Evolutionary conservation across 306 rosid genomes (phyloP).

Genomic region (apple (Malus domestica)): DNA sequence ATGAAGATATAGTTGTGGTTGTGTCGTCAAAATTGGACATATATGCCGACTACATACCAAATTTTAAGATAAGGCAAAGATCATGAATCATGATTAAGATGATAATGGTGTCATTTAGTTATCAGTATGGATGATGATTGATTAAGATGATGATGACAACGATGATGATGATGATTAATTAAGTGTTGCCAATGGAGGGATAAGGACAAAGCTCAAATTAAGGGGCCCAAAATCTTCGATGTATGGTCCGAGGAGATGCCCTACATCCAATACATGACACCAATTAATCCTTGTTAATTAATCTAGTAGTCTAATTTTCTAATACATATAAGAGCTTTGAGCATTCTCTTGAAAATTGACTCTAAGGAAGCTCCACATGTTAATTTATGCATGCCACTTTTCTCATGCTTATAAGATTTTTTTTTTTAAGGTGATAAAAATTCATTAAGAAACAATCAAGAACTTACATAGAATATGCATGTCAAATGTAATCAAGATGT

Average conservation of each 20-base stretch:
- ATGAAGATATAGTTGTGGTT: neutral
- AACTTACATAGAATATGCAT: no score
- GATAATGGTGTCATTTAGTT: slow-evolving; percentile 1
- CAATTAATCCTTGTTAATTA: neutral
- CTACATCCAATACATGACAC: neutral
- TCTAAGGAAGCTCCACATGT: neutral
- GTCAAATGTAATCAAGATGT: no score
- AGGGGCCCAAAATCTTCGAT: neutral
- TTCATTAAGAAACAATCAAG: no score
- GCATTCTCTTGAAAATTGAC: neutral
- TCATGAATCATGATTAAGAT: neutral
- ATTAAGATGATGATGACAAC: neutral
- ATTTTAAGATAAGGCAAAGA: slow-evolving; percentile 21
- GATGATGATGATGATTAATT: neutral
- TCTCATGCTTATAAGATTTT: no score
- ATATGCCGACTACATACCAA: no score
- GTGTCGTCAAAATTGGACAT: slow-evolving; percentile 2
- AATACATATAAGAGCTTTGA: neutral
- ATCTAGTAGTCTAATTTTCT: neutral
- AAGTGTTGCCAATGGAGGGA: slow-evolving; percentile 1
- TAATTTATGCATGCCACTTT: no score
- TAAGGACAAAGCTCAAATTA: slow-evolving; percentile 22
- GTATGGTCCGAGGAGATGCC: neutral
- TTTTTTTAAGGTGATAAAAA: no score
- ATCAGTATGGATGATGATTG: neutral